phyloP scores from a whole-genome alignment of 257 asterid genomes.

The Rehmannia glutinosa region DNA sequence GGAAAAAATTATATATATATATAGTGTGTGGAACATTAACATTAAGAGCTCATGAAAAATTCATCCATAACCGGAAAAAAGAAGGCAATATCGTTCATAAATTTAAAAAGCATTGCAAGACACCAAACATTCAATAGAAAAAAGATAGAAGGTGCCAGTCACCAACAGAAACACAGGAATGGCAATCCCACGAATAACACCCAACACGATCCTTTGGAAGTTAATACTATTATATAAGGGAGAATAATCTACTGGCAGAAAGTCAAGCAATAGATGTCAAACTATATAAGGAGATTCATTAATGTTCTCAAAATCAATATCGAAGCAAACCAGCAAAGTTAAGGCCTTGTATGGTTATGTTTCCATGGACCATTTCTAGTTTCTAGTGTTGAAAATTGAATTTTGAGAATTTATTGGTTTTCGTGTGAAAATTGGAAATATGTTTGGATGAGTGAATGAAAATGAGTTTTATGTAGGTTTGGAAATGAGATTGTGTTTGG shows the following conservation, averaged over 20 bases:
- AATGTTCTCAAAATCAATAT: not conserved
- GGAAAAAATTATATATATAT: conserved; percentile 4
- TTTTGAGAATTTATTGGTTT: too few species aligned
- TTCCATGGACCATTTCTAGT: too few species aligned
- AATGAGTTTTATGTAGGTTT: too few species aligned
- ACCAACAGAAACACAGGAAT: not conserved
- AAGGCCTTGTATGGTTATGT: too few species aligned
- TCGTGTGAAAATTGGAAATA: too few species aligned
- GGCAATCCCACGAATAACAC: conserved; percentile 2
- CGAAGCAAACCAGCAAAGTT: too few species aligned
- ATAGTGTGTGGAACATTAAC: not conserved
- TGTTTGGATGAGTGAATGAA: too few species aligned
- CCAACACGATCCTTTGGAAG: not conserved
- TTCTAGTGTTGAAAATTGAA: too few species aligned
- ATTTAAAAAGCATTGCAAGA: not conserved
- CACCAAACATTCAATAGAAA: conserved; percentile 1
- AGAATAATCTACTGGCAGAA: not conserved
- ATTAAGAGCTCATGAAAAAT: not conserved
- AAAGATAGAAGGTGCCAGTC: conserved; percentile 5
- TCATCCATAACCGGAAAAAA: not conserved
- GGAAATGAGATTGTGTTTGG: too few species aligned
- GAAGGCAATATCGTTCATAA: conserved; percentile 3
- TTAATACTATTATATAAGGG: not conserved
- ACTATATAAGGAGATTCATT: not conserved
- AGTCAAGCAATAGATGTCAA: not conserved